Percentiles rank a stretch among this genome's conserved stretches.
Evolutionary conservation across 2,329 filamentous ascomycete species (phyloP).

Genomic region (Venturia carpophila): DNA sequence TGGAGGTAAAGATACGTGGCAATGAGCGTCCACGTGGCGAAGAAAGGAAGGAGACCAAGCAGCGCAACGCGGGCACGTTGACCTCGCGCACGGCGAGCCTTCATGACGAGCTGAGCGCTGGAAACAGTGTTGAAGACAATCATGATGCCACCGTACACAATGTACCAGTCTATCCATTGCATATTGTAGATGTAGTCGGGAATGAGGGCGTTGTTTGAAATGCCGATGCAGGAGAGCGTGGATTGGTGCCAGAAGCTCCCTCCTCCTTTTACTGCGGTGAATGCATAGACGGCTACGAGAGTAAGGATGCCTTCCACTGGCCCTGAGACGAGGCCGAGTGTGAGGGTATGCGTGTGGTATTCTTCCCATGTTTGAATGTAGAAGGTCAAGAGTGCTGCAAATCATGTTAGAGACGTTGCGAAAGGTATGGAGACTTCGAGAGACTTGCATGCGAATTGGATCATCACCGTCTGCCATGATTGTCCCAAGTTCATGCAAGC

Average conservation of each 20-base stretch:
- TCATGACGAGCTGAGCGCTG: conserved; percentile 74
- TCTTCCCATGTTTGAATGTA: conserved; percentile 99
- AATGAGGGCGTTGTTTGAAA: conserved; percentile 57
- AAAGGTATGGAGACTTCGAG: conserved; percentile 15
- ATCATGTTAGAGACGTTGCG: not conserved
- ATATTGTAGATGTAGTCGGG: conserved; percentile 67
- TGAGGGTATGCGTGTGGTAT: conserved; percentile 95
- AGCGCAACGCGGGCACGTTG: conserved; percentile 68
- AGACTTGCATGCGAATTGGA: conserved; percentile 68
- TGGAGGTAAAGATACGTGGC: conserved; percentile 75
- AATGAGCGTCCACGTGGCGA: conserved; percentile 68
- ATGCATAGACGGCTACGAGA: conserved; percentile 68
- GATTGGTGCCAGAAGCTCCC: conserved; percentile 89
- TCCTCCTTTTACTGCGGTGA: conserved; percentile 79
- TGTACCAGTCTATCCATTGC: conserved; percentile 86
- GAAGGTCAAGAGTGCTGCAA: conserved; percentile 75
- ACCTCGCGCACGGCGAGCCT: conserved; percentile 64
- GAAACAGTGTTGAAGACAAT: conserved; percentile 74
- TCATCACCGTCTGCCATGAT: conserved; percentile 78
- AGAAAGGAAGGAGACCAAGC: conserved; percentile 75
- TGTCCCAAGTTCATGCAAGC: conserved; percentile 89
- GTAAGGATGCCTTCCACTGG: conserved; percentile 91
- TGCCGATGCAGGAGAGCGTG: conserved; percentile 61
- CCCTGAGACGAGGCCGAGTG: conserved; percentile 83
- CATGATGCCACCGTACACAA: conserved; percentile 75